These are phyloP conservation scores for Cicer pinnatifidum DNA, from an alignment of 306 rosid genomes.

Conservation along the genomic window DNA sequence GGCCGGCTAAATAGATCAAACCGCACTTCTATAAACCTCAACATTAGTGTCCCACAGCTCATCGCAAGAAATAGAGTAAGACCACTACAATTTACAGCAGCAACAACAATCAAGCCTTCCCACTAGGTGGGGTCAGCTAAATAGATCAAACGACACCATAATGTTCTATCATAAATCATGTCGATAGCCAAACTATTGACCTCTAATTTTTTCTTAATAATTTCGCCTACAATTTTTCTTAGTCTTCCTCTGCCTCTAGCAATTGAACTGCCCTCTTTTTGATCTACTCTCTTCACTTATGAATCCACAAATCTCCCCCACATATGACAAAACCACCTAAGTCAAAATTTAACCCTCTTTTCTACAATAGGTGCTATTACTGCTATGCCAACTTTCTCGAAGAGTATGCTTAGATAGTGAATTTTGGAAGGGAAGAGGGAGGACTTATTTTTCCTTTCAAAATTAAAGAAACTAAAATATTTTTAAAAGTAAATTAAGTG, in stretches of 20 bases:
- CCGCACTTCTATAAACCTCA: background rate
- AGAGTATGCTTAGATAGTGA: no score
- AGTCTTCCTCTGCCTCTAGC: no score
- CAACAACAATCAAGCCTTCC: background rate
- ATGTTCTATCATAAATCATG: background rate
- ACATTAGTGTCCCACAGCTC: slow-evolving; percentile 11
- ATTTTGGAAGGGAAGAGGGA: no score
- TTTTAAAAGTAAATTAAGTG: no score
- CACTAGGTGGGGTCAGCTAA: background rate
- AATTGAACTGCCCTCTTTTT: background rate
- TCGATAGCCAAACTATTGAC: background rate
- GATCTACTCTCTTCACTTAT: background rate
- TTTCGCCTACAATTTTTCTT: background rate
- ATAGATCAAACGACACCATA: background rate
- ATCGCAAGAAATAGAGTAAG: background rate
- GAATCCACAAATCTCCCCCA: background rate
- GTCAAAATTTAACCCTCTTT: background rate
- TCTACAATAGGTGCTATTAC: background rate
- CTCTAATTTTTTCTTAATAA: background rate
- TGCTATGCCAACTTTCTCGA: no score
- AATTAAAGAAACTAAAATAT: no score
- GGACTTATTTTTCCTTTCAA: no score
- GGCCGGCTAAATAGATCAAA: background rate
- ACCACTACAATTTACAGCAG: background rate
- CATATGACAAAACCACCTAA: background rate